Evolutionary conservation across 1,139 yeast species (phyloP), one percentile per base, ranked within the genome.

Genomic region (Kazachstania sp.): DNA sequence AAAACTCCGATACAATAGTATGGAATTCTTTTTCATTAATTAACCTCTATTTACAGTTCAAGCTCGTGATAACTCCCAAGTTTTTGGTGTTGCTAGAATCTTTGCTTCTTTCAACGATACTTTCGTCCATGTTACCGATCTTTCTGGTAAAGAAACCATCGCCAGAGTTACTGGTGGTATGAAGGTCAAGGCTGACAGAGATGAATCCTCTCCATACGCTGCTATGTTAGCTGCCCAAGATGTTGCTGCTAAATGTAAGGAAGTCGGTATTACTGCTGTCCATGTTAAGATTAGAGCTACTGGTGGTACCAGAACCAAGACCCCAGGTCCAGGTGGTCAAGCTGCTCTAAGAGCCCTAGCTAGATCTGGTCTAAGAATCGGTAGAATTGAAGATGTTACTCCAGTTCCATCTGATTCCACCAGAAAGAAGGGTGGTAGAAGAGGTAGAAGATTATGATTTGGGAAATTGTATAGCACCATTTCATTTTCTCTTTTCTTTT

Each of bases 311-410:
- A 88, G 86, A 74, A 86, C 98, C 77, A 94, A 94, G 87, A 90
- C 99, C 74, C 99, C 98, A 75, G 99, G 99, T 79, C 99, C 99
- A 78, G 99, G 99, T 86, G 98, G 97, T 79, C 98, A 92, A 81
- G 86, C 97, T 61, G 99, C 99, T 75, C 81, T 94, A 72, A 90
- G 98, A 81, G 99, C 99, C 70, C 81, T 94, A 71, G 99, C 99
- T 70, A 90, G 99, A 83, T 88, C 97, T 62, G 99, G 99, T 74
- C 83, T 94, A 78, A 88, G 95, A 84, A 92, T 94, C 66, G 99
- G 99, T 71, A 90, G 99, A 81, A 94, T 94, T 67, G 98, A 94
- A 82, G 99, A 94, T 75, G 98, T 94, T 65, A 94, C 99, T 67
- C 98, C 98, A 75, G 92, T 94, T 70, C 99, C 99, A 74, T 92